Base-by-base conservation (phyloP, 176 grass and related monocot genomes). In the Paspalum notatum region DNA sequence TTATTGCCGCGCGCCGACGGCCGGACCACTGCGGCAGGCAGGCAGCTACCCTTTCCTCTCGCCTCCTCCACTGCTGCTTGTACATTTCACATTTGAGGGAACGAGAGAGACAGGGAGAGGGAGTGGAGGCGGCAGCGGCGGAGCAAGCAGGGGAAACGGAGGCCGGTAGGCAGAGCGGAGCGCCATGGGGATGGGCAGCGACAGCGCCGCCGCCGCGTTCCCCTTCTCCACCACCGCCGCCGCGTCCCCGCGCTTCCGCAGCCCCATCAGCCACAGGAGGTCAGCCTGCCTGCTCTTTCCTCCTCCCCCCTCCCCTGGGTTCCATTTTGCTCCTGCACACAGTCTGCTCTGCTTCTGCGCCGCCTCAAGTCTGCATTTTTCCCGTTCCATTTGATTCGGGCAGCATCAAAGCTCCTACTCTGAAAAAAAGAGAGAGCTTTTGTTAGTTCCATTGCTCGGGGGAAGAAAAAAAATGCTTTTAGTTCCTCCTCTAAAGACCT, bases 201-300 rank as follows among this genome's bases (percentile, higher is more conserved):
- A 88, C 38, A 74, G 41, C 39, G 32, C 53, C 5, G 81, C 62
- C 81, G 27, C 45, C 2, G 38, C 54, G 68, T 69, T 88, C 8
- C 69, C 86, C 45, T 88, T 84, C 81, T 71, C 85, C 7, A 17
- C 78, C 66, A 7, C 67, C 74, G 50, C 74, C 66, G 6, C 75
- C 69, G 55, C 80, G 51, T 88, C 86, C 44, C 86, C 81, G 69
- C 86, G 86, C 53, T 53, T 88, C 81, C 53, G 86, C 81, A 84
- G 73, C 5, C 62, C 86, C 53, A 80, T 84, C 62, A 80, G 66
- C 7, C 79, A 77, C 20, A 88, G 86, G 38, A 88, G 81, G 86
- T 84, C 24, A 73, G 4, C 43, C 32, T 32, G 32, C 32, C 32
- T 0, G 12, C 56, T 21, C 56, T 9, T 25, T 6, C 10, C 1